Evolutionary conservation across 768 basidiomycete species (phyloP), one percentile per base, ranked within the genome.

Genomic region (Termitomyces sp.): DNA sequence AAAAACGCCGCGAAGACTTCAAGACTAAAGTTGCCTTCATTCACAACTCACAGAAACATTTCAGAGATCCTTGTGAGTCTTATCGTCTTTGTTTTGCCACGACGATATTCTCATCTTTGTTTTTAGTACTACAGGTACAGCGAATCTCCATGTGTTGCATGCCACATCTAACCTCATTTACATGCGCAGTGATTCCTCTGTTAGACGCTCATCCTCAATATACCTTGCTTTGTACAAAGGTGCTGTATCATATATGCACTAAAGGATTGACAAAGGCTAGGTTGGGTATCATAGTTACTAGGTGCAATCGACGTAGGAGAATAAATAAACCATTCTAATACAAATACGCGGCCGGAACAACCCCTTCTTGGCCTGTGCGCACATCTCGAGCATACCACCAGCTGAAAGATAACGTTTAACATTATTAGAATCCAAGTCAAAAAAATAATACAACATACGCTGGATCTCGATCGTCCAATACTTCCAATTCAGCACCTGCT

Each of bases 341-440:
- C 73, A 92, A 77, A 78, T 95, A 98, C 56, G 91, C 85, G 42
- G 92, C 89, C 9, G 94, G 94, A 50, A 97, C 90, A 33, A 95
- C 89, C 12, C 94, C 94, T 72, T 95, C 91, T 49, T 77, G 81
- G 9, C 93, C 90, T 47, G 87, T 86, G 51, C 81, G 80, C 21
- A 82, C 74, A 69, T 95, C 91, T 33, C 92, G 82, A 51, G 87
- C 91, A 65, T 90, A 95, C 94, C 94, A 97, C 94, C 94, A 98
- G 46, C 94, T 94, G 58, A 51, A 54, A 57, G 11, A 71, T 62
- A n/a, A 26, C 44, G 17, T 50, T 52, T n/a, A 49, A 11, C 42
- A 48, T 17, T 49, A 42, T 11, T 12, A 38, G 21, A 42, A 45
- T 49, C n/a, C 33, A 50, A 37, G 54, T 33, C 37, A 45, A n/a